phyloP scores from a whole-genome alignment of 345 rosid species.

The Brassica cretica region DNA sequence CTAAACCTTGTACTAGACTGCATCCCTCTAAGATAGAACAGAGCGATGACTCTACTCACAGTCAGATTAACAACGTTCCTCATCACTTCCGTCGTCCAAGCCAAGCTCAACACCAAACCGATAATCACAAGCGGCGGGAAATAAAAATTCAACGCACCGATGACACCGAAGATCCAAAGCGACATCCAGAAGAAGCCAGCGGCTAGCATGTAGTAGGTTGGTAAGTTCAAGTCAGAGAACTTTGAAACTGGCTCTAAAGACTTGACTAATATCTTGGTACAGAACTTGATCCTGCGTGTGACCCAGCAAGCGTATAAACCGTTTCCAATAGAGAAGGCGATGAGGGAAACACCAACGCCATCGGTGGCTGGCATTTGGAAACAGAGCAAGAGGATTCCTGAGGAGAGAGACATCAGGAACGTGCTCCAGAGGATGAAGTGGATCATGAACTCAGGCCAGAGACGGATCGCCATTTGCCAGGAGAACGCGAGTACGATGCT shows the following conservation, averaged over 20 bases:
- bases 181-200: conserved; percentile 98
- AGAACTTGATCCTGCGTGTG: conserved; percentile 59
- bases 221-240: conserved; percentile 71
- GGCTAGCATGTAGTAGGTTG: conserved; percentile 79
- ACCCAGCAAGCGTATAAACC: conserved; percentile 97
- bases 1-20: conserved; percentile 79
- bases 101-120: conserved; percentile 56
- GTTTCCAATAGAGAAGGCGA: conserved; percentile 77
- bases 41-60: conserved; percentile 69
- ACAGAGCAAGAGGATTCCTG: conserved; percentile 92
- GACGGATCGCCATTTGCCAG: conserved; percentile 82
- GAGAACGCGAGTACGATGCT: conserved; percentile 81
- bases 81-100: conserved; percentile 93
- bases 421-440: conserved; percentile 86
- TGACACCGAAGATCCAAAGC: conserved; percentile 81
- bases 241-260: conserved; percentile 74
- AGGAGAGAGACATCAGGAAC: conserved; percentile 65
- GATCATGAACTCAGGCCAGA: conserved; percentile 82
- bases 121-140: conserved; percentile 57
- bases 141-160: conserved; percentile 82
- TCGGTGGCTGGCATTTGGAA: conserved; percentile 83
- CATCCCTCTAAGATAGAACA: conserved; percentile 89
- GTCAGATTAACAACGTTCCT: conserved; percentile 88
- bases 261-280: conserved; percentile 57
- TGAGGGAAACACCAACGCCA: conserved; percentile 75